phyloP scores from a whole-genome alignment of 345 rosid genomes.

The Aegle marmelos region DNA sequence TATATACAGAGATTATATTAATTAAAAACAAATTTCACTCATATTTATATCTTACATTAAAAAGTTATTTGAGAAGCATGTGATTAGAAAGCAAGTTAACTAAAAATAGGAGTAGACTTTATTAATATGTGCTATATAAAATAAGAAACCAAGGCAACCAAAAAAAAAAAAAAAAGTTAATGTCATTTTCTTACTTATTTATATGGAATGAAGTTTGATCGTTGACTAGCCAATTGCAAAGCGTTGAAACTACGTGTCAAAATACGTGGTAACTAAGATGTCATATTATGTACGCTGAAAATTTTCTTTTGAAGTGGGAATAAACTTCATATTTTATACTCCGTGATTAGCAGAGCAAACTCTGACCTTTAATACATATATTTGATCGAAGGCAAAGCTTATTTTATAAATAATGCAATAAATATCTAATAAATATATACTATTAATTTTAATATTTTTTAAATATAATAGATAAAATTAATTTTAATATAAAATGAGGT shows the following conservation, averaged over 20 bases:
- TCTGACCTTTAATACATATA: neutral
- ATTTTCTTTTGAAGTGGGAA: neutral
- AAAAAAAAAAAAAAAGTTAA: neutral
- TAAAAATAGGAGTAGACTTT: neutral
- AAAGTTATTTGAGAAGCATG: neutral
- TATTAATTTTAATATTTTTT: too few relatives aligned
- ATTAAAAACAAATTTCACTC: neutral
- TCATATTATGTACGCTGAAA: neutral
- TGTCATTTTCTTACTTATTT: neutral
- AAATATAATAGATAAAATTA: too few relatives aligned
- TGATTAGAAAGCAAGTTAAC: neutral
- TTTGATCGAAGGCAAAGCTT: too few relatives aligned
- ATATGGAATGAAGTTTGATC: neutral
- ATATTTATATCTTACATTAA: neutral
- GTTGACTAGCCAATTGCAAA: neutral
- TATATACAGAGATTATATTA: neutral
- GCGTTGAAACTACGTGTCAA: neutral
- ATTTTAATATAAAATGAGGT: too few relatives aligned
- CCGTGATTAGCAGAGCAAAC: neutral
- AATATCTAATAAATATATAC: too few relatives aligned
- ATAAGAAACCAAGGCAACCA: neutral
- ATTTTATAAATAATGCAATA: too few relatives aligned
- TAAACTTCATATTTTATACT: neutral
- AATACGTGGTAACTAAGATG: neutral
- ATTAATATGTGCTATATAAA: neutral